Conservation (phyloP, 192 early-diverging fungal genomes). For the Podila epicladia region DNA sequence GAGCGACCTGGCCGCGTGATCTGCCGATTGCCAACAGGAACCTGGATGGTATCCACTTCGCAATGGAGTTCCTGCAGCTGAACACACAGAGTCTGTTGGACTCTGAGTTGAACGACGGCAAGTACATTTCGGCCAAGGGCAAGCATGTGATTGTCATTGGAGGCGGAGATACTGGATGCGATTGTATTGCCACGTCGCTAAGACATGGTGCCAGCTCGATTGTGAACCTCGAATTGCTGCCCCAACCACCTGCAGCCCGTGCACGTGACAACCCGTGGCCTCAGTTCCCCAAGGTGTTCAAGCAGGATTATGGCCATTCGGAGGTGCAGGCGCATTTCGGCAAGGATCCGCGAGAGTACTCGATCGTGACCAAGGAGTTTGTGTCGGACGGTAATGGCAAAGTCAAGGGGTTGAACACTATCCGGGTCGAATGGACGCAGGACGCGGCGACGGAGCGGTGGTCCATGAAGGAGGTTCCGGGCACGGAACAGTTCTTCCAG, state of each 20-base stretch:
- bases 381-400: conserved; percentile 81
- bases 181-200: conserved; percentile 94
- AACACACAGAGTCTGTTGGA: conserved; percentile 91
- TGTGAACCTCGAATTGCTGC: conserved; percentile 98
- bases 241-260: conserved; percentile 85
- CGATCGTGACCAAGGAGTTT: conserved; percentile 96
- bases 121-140: conserved; percentile 87
- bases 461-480: conserved; percentile 90
- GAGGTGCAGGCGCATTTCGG: conserved; percentile 90
- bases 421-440: conserved; percentile 97
- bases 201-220: conserved; percentile 93
- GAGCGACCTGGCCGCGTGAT: conserved; percentile 98
- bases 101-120: conserved; percentile 75
- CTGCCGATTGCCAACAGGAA: conserved; percentile 88
- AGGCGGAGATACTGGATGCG: conserved; percentile 97
- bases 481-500: conserved; percentile 84
- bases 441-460: conserved; percentile 73
- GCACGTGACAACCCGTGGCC: conserved; percentile 98
- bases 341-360: conserved; percentile 95
- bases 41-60: conserved; percentile 94
- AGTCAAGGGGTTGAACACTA: conserved; percentile 91
- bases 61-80: conserved; percentile 96
- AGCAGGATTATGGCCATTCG: conserved; percentile 96
- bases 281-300: conserved; percentile 95
- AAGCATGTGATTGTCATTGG: conserved; percentile 98